Conservation (phyloP, 1,139 yeast genomes). For the Magnusiomyces sp. region DNA sequence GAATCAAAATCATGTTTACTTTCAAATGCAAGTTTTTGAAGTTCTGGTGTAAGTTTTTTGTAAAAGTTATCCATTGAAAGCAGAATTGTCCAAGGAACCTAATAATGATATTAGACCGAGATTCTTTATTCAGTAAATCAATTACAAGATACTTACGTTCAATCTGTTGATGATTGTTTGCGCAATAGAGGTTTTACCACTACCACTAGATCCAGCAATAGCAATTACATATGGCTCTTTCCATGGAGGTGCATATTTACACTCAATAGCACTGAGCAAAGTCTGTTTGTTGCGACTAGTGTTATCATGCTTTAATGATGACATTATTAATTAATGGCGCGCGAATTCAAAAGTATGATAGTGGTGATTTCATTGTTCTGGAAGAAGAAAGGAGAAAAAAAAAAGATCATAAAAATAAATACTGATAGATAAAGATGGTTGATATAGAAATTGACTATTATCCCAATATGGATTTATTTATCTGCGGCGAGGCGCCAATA, state of each 20-base stretch:
- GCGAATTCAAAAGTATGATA: too few species aligned
- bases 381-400: background rate
- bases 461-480: too few species aligned
- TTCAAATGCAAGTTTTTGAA: slow-evolving; percentile 54
- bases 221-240: slow-evolving; percentile 92
- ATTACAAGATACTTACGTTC: slow-evolving; percentile 25
- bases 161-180: slow-evolving; percentile 70
- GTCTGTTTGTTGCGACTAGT: background rate
- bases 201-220: slow-evolving; percentile 89
- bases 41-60: slow-evolving; percentile 52
- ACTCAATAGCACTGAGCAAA: background rate
- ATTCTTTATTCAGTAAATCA: background rate
- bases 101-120: slow-evolving; percentile 17
- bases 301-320: background rate
- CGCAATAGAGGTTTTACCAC: slow-evolving; percentile 92
- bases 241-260: slow-evolving; percentile 68
- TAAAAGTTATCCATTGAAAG: slow-evolving; percentile 88
- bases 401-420: too few species aligned
- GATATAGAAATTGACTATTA: too few species aligned
- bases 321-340: background rate
- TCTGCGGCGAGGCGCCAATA: too few species aligned
- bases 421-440: too few species aligned
- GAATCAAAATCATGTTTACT: slow-evolving; percentile 75
- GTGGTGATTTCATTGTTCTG: background rate
- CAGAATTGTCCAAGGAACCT: slow-evolving; percentile 95